Evolutionary conservation across 345 rosid species (phyloP), one percentile per base, ranked within the genome.

Genomic region (Populus tremula): DNA sequence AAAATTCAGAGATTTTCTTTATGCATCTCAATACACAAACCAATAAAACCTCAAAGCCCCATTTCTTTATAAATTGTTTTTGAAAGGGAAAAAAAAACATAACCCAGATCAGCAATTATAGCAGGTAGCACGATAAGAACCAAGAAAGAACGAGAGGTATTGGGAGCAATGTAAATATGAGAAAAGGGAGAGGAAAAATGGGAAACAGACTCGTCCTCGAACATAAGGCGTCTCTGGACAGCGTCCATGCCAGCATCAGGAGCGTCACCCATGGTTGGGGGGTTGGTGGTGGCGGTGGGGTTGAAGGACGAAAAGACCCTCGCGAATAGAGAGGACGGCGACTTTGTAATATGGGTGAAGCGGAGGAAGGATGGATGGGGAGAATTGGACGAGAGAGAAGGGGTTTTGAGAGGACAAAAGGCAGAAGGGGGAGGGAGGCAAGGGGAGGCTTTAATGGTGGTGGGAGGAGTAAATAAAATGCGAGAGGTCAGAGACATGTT

Each of bases 211-310:
- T 95, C 96, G 84, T 95, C 99, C 35, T 92, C 98, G 50, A 95
- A 93, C 99, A 95, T 93, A 87, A 92, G 99, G 82, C 99, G 98
- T 50, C 98, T 83, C 88, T 95, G 98, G 77, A 95, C 99, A 59
- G 98, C 99, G 83, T 95, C 99, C 98, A 95, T 95, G 83, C 89
- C 92, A 31, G 90, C 87, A 71, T 90, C 94, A 39, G 86, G 72
- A 68, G 81, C 67, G 75, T 85, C 92, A 2, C 74, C 84, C 94
- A 88, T 90, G 90, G 84, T n/a, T 4, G 36, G 5, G 84, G 86
- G 43, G 47, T 83, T 29, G 41, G 84, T 18, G 72, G 77, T 11
- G 71, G 77, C 13, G 17, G 71, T 38, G 18, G 54, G 59, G 74
- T 17, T 61, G 71, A 80, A 82, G 73, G 47, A 68, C 29, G 85